Conservation (phyloP, 768 basidiomycete genomes). For the Boletus sp. region DNA sequence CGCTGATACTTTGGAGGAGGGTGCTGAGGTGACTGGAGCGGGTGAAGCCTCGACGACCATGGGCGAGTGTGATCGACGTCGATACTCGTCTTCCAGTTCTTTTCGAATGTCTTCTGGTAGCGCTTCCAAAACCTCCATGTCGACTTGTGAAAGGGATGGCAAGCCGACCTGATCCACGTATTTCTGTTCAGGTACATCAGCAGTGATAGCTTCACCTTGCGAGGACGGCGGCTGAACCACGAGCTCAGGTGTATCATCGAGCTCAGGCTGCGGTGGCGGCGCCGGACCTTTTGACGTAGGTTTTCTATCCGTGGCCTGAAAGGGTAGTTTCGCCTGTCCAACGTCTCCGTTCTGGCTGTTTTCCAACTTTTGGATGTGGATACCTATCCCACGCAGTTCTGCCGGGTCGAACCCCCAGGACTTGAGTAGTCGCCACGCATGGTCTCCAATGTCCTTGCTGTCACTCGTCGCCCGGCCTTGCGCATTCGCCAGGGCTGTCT, state of each 20-base stretch:
- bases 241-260: slow-evolving; percentile 13
- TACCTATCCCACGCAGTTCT: slow-evolving; percentile 89
- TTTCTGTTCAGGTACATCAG: slow-evolving; percentile 8
- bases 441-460: slow-evolving; percentile 62
- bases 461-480: slow-evolving; percentile 75
- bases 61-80: slow-evolving; percentile 55
- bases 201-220: slow-evolving; percentile 23
- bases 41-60: slow-evolving; percentile 23
- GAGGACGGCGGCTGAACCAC: slow-evolving; percentile 34
- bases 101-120: slow-evolving; percentile 65
- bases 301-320: slow-evolving; percentile 35
- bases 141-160: slow-evolving; percentile 75
- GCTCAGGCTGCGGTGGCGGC: slow-evolving; percentile 3
- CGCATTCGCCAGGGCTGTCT: slow-evolving; percentile 53
- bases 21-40: not conserved
- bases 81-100: slow-evolving; percentile 67
- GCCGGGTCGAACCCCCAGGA: slow-evolving; percentile 74
- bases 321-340: slow-evolving; percentile 63
- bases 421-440: slow-evolving; percentile 72
- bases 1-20: slow-evolving; percentile 10
- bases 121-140: slow-evolving; percentile 64
- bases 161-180: slow-evolving; percentile 36
- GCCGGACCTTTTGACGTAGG: not conserved
- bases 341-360: slow-evolving; percentile 34
- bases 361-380: slow-evolving; percentile 90